Evolutionary conservation across 192 early-diverging fungal genomes (phyloP), one percentile per base, ranked within the genome.

Genomic region (Spinellus fusiger): DNA sequence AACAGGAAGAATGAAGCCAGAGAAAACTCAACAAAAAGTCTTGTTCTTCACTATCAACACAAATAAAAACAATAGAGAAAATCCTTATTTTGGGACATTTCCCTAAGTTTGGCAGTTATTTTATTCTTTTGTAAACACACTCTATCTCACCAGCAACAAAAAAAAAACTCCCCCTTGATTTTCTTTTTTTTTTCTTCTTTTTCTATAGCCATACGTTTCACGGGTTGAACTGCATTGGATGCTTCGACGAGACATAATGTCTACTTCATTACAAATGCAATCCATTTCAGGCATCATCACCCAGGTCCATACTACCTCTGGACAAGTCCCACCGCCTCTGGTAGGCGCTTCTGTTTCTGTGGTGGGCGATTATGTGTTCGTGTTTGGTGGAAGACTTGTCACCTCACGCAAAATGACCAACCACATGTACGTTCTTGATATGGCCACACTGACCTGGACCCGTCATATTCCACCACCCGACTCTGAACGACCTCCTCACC

Each of bases 271-370:
- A 48, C 59, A 61, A 61, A 70, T 77, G 16, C 78, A 80, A 67
- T 80, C 78, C 64, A 80, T 80, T 61, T 73, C 78, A 56, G 78
- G 74, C 60, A 55, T 80, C 46, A 80, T 76, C 12, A 75, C 75
- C 10, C 70, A 70, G 35, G 66, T 70, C 26, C 75, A 68, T 20
- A 55, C 62, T 58, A 75, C 78, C 16, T 80, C 78, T 7, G 89
- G 87, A 46, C 87, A 91, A 47, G 80, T 85, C 52, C 89, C 89
- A 15, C 87, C 89, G 18, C 86, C 89, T 5, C 73, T 91, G 48
- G 87, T 91, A 2, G 89, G 89, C 29, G 80, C 85, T 49, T 86
- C 89, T 0, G 79, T 81, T 47, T 85, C 86, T 22, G 83, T 86
- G 15, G 73, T 91, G n/a, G 78, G 73, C 27, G 79, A 81, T 20